Evolutionary conservation across 2,329 filamentous ascomycete genomes (phyloP).

Genomic region (Orbilia blumenaviensis): DNA sequence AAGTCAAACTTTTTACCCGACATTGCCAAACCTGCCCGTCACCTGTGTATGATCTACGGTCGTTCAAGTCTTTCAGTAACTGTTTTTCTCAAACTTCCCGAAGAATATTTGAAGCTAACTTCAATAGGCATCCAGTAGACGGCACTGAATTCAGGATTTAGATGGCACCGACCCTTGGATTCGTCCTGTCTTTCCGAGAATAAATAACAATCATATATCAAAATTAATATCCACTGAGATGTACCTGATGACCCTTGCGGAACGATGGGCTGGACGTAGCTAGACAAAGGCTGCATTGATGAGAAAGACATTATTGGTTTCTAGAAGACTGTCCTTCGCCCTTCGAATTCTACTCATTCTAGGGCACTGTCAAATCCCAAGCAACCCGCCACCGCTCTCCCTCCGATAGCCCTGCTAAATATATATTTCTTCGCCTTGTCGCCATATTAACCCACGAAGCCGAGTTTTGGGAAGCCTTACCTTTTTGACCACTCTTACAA

Average conservation of each 20-base stretch:
- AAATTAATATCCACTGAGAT: slow-evolving; percentile 34
- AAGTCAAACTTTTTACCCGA: slow-evolving; percentile 39
- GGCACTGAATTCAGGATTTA: slow-evolving; percentile 21
- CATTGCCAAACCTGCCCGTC: slow-evolving; percentile 38
- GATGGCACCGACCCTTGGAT: slow-evolving; percentile 32
- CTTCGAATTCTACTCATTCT: slow-evolving; percentile 5
- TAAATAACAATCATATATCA: slow-evolving; percentile 25
- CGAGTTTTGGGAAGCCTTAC: background rate
- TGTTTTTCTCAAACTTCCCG: slow-evolving; percentile 39
- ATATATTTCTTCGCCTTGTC: slow-evolving; percentile 17
- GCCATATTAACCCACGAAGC: slow-evolving; percentile 2
- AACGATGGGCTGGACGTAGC: slow-evolving; percentile 47
- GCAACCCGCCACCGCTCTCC: slow-evolving; percentile 23
- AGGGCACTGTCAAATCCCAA: slow-evolving; percentile 17
- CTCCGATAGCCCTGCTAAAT: slow-evolving; percentile 37
- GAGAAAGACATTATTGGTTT: slow-evolving; percentile 40
- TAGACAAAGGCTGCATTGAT: slow-evolving; percentile 25
- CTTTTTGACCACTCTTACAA: background rate
- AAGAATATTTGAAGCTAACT: slow-evolving; percentile 46
- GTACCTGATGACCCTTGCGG: slow-evolving; percentile 38
- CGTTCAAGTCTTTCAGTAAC: slow-evolving; percentile 15
- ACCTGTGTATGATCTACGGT: slow-evolving; percentile 35
- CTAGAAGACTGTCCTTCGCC: slow-evolving; percentile 31
- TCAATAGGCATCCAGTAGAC: slow-evolving; percentile 43
- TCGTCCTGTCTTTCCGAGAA: slow-evolving; percentile 51